Evolutionary conservation across 805 yeast species (phyloP).

Genomic region (Kodamaea hsintzibuensis): DNA sequence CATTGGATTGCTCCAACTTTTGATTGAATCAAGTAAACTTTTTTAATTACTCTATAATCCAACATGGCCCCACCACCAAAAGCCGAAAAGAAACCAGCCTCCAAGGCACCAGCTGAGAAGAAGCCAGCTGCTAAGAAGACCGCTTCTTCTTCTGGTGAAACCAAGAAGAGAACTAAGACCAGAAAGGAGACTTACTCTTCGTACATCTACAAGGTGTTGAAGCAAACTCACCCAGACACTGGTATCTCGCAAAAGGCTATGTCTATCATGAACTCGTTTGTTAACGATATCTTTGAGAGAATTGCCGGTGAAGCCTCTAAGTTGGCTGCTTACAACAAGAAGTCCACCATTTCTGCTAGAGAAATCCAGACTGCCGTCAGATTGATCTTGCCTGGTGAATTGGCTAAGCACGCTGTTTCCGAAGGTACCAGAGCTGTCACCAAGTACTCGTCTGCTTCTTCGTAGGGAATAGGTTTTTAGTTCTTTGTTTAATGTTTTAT

Average conservation of each 20-base stretch:
- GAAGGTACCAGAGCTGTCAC: slow-evolving; percentile 99
- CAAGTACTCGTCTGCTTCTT: slow-evolving; percentile 78
- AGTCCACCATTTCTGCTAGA: slow-evolving; percentile 96
- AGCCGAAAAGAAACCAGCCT: slow-evolving; percentile 79
- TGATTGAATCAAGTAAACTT: slow-evolving; percentile 3
- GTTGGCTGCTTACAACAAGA: slow-evolving; percentile 98
- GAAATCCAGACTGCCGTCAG: slow-evolving; percentile 99
- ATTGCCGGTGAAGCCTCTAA: slow-evolving; percentile 97
- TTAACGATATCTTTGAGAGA: slow-evolving; percentile 97
- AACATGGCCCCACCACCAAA: slow-evolving; percentile 29
- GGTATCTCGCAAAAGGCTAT: slow-evolving; percentile 99
- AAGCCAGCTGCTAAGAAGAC: slow-evolving; percentile 91
- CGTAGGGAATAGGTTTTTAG: slow-evolving; percentile 20
- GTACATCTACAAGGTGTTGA: slow-evolving; percentile 96
- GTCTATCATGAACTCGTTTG: slow-evolving; percentile 98
- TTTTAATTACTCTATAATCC: slow-evolving; percentile 7
- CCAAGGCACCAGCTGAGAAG: slow-evolving; percentile 97
- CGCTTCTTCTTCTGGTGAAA: slow-evolving; percentile 75
- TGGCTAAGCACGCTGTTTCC: slow-evolving; percentile 97
- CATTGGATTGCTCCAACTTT: slow-evolving; percentile 6
- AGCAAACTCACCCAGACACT: slow-evolving; percentile 99
- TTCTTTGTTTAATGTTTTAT: slow-evolving; percentile 13
- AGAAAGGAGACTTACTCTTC: slow-evolving; percentile 99
- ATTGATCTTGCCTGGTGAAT: slow-evolving; percentile 97
- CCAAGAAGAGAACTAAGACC: slow-evolving; percentile 90